Evolutionary conservation across 2,329 filamentous ascomycete species (phyloP).

Genomic region (Claviceps sp.): DNA sequence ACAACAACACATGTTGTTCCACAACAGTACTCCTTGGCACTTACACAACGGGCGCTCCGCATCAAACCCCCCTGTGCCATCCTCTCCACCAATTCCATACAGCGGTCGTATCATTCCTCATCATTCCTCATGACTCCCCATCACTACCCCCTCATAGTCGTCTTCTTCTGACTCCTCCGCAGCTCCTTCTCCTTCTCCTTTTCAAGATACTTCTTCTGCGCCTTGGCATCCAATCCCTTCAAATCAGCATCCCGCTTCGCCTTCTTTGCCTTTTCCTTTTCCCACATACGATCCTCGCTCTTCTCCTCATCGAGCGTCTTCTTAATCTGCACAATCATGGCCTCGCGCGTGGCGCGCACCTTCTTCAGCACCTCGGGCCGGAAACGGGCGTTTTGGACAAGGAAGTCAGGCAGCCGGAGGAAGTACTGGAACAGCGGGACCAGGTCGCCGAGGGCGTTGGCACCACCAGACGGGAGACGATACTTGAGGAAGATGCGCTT

Average conservation of each 20-base stretch:
- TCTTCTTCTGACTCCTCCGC: slow-evolving; percentile 41
- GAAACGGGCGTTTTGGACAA: slow-evolving; percentile 70
- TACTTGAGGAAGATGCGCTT: slow-evolving; percentile 79
- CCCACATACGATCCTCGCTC: slow-evolving; percentile 60
- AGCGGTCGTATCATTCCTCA: too few species aligned
- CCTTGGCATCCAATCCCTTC: slow-evolving; percentile 63
- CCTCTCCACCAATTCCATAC: too few species aligned
- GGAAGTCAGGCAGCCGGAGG: slow-evolving; percentile 69
- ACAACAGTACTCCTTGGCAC: too few species aligned
- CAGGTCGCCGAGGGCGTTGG: slow-evolving; percentile 49
- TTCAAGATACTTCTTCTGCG: slow-evolving; percentile 75
- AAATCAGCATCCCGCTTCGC: slow-evolving; percentile 78
- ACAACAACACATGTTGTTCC: too few species aligned
- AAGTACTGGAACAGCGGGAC: slow-evolving; percentile 69
- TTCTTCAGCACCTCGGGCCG: slow-evolving; percentile 81
- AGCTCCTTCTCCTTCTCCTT: slow-evolving; percentile 65
- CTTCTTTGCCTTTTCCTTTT: slow-evolving; percentile 69
- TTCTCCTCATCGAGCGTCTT: slow-evolving; percentile 68
- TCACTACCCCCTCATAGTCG: slow-evolving; percentile 35
- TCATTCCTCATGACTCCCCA: too few species aligned
- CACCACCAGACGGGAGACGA: slow-evolving; percentile 44
- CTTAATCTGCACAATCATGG: slow-evolving; percentile 65
- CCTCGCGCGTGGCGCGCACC: slow-evolving; percentile 66
- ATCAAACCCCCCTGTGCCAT: too few species aligned
- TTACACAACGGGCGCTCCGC: too few species aligned